Evolutionary conservation across 2,329 filamentous ascomycete genomes (phyloP), one percentile per base, ranked within the genome.

Genomic region (Phyllosticta paracitricarpa): DNA sequence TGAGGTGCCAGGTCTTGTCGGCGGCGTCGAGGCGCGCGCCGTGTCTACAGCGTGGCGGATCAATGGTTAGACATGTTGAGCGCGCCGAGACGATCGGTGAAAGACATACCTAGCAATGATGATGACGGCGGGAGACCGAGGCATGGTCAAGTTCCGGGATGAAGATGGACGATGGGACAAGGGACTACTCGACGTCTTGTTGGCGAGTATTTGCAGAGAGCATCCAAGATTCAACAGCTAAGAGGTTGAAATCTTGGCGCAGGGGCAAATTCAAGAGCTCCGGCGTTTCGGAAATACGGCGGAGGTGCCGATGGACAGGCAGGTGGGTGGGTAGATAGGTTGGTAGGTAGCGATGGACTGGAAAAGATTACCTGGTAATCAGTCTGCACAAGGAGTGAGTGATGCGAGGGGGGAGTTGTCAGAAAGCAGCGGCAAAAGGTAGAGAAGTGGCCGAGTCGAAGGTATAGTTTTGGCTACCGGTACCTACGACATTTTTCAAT

Each of bases 1-100:
- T 89, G 60, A 96, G 82, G 74, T 97, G 91, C 94, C 94, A 99
- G 73, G 90, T 85, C 72, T 92, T 91, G 80, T 99, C 92, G 64
- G 92, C 91, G 61, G 91, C 91, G 74, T 99, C 94, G 62, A 99
- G 87, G 67, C 94, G 88, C 68, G 92, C 89, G 70, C 94, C 94
- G 75, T 99, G 94, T 76, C 94, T 87, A 63, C 28, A 63, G 61
- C 19, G 19, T 22, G 28, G 56, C 55, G 2, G 28, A 56, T 68
- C 58, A 69, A 67, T 62, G 61, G 58, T 54, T 48, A 57, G 63
- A 61, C 60, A 62, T 30, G 28, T 30, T 35, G 48, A 59, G 60
- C 33, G 48, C 22, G 40, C 52, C 52, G 51, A 60, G 54, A 33
- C 56, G 48, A 25, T 12, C n/a, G 12, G 9, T 26, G 3, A 1